Percentiles rank a stretch among this genome's conserved stretches.
Conservation (phyloP, 148 eudicot genomes). For the Camellia sinensis region DNA sequence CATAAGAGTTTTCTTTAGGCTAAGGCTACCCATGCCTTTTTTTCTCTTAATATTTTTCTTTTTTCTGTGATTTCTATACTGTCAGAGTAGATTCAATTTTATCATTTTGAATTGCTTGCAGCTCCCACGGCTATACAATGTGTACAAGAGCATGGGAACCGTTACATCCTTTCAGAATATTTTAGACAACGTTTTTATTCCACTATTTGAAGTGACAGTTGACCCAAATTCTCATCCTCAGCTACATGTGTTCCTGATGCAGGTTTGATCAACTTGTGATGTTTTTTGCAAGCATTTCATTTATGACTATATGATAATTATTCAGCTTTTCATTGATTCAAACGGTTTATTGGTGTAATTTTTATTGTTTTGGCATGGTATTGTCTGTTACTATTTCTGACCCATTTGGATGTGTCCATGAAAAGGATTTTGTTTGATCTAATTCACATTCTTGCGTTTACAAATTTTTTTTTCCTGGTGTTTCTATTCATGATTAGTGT, state of each 20-base stretch:
- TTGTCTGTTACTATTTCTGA: background rate
- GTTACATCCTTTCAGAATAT: conserved; percentile 80
- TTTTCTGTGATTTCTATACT: background rate
- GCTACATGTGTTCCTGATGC: conserved; percentile 64
- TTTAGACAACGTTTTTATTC: conserved; percentile 68
- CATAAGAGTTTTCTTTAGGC: background rate
- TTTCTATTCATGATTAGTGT: background rate
- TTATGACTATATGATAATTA: background rate
- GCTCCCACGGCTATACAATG: conserved; percentile 77
- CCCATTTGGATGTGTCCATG: background rate
- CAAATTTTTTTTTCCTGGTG: background rate
- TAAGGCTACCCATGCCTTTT: background rate
- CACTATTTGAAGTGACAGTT: conserved; percentile 75
- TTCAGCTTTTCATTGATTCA: background rate
- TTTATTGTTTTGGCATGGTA: background rate
- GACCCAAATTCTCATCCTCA: conserved; percentile 83
- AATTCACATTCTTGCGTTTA: background rate
- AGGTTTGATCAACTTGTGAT: conserved; percentile 37
- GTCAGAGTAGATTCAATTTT: background rate
- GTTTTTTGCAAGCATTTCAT: background rate
- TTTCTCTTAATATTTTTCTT: background rate
- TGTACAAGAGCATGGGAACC: conserved; percentile 78
- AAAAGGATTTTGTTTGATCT: background rate
- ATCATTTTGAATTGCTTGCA: conserved; percentile 20
- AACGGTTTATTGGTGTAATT: conserved; percentile 12